These are phyloP conservation scores for Trichoderma sp. DNA, from an alignment of 2,329 filamentous ascomycete species.

Conservation along the genomic window DNA sequence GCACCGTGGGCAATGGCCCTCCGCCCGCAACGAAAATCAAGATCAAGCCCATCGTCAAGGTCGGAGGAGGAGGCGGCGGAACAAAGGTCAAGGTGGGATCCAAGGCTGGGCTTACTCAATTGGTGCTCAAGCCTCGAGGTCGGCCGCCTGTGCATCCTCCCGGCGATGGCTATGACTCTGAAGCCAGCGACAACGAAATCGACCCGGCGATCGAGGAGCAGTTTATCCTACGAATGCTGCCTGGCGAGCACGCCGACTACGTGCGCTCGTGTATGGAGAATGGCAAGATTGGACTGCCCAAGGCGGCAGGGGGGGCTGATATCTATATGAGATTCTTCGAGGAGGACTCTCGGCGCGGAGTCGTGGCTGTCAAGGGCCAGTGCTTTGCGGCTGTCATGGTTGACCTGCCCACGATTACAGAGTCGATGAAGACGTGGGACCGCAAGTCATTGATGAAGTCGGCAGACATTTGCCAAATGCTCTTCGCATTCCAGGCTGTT, in stretches of 20 bases:
- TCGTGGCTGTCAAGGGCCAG: slow-evolving; percentile 65
- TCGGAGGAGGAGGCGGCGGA: background rate
- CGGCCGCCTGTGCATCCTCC: slow-evolving; percentile 64
- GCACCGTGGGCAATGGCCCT: slow-evolving; percentile 33
- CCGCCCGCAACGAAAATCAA: slow-evolving; percentile 53
- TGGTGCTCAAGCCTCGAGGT: slow-evolving; percentile 61
- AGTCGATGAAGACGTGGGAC: slow-evolving; percentile 93
- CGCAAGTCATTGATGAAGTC: slow-evolving; percentile 84
- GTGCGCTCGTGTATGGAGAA: slow-evolving; percentile 72
- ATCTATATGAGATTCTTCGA: slow-evolving; percentile 78
- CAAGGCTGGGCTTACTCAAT: slow-evolving; percentile 36
- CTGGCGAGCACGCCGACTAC: slow-evolving; percentile 82
- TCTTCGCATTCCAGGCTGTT: slow-evolving; percentile 70
- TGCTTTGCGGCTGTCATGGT: slow-evolving; percentile 76
- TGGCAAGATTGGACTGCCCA: slow-evolving; percentile 67
- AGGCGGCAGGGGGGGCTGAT: slow-evolving; percentile 66
- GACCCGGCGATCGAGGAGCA: slow-evolving; percentile 89
- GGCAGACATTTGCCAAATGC: slow-evolving; percentile 85
- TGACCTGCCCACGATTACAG: slow-evolving; percentile 81
- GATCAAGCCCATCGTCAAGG: slow-evolving; percentile 35
- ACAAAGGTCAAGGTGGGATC: slow-evolving; percentile 27
- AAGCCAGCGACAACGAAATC: slow-evolving; percentile 82
- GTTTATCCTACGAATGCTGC: slow-evolving; percentile 83
- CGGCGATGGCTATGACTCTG: slow-evolving; percentile 93
- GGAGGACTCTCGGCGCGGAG: slow-evolving; percentile 66